Evolutionary conservation across 805 yeast genomes (phyloP).

Genomic region (Torulaspora maleeae): DNA sequence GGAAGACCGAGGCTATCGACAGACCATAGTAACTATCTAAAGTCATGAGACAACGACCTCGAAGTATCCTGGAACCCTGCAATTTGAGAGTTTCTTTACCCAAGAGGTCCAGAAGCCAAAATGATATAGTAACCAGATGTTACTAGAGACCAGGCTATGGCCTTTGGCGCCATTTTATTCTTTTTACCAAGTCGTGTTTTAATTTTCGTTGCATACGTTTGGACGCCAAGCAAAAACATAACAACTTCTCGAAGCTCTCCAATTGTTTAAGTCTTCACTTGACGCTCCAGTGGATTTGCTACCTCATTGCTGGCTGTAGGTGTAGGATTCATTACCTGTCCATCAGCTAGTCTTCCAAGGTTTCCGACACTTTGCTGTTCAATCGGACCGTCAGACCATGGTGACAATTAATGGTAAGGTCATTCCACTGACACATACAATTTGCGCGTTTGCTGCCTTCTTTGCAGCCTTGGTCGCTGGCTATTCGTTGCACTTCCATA

Average conservation of each 20-base stretch:
- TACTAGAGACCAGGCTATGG: too few species aligned
- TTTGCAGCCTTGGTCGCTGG: slow-evolving; percentile 71
- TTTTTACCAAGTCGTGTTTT: too few species aligned
- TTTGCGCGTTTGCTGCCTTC: slow-evolving; percentile 71
- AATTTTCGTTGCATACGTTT: neutral
- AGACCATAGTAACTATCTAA: too few species aligned
- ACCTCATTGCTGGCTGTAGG: neutral
- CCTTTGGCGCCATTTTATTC: too few species aligned
- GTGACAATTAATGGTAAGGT: slow-evolving; percentile 54
- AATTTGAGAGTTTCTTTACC: too few species aligned
- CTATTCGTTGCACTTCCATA: slow-evolving; percentile 69
- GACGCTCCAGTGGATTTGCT: neutral
- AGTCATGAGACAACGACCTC: too few species aligned
- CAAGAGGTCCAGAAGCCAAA: too few species aligned
- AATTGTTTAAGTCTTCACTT: neutral
- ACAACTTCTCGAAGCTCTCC: neutral
- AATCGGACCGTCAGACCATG: slow-evolving; percentile 14
- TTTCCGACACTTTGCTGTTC: neutral
- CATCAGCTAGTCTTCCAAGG: neutral
- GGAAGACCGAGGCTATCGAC: slow-evolving; percentile 6
- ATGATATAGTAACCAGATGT: too few species aligned
- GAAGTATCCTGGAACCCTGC: too few species aligned
- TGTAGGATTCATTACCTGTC: neutral
- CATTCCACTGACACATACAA: slow-evolving; percentile 67
- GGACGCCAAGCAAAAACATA: neutral